Conservation (phyloP, 306 rosid genomes). For the Vigna angularis region DNA sequence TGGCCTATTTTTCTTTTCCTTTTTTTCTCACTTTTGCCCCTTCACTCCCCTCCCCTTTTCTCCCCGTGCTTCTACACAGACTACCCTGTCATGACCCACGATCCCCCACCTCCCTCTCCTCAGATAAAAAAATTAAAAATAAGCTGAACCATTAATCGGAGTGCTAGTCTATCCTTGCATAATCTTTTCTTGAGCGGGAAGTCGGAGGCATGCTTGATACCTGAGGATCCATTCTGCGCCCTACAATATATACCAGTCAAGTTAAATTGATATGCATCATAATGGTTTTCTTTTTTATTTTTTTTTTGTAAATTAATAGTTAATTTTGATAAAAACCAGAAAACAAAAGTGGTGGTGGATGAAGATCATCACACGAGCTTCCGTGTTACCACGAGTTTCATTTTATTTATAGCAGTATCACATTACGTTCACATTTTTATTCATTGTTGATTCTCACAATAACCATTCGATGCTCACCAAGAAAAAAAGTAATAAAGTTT, state of each 20-base stretch:
- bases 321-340: not conserved
- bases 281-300: not conserved
- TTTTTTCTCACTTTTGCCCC: not conserved
- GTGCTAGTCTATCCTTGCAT: constrained; percentile 75
- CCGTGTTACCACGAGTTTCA: not conserved
- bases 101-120: too few relatives aligned
- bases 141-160: constrained; percentile 45
- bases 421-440: not conserved
- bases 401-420: not conserved
- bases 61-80: constrained; percentile 31
- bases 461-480: constrained; percentile 1
- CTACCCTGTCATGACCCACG: constrained; percentile 47
- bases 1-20: constrained; percentile 23
- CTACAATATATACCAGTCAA: constrained; percentile 56
- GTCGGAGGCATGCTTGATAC: constrained; percentile 84
- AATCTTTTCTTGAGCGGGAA: constrained; percentile 86
- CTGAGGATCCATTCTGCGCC: constrained; percentile 83
- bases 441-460: not conserved
- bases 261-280: constrained; percentile 30
- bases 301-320: not conserved
- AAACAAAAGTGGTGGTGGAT: not conserved
- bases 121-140: not conserved
- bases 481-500: not conserved
- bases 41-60: not conserved
- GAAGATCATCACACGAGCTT: not conserved